These are phyloP conservation scores for Penicillium griseofulvum DNA, from an alignment of 2,329 filamentous ascomycete genomes.

Conservation along the genomic window DNA sequence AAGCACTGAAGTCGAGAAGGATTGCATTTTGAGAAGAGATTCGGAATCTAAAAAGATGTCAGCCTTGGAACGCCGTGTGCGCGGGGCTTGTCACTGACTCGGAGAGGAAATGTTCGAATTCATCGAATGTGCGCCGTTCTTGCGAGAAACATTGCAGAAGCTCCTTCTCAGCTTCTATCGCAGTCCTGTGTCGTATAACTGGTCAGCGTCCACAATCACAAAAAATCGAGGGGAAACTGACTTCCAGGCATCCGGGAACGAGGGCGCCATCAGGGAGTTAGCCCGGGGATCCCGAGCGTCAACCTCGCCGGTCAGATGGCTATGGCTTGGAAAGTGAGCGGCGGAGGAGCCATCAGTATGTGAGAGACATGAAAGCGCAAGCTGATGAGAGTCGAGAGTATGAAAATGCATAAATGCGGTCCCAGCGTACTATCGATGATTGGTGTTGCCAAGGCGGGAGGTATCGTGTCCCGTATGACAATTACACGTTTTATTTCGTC, in stretches of 20 bases:
- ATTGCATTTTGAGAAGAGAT: constrained; percentile 69
- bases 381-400: constrained; percentile 7
- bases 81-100: constrained; percentile 31
- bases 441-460: constrained; percentile 13
- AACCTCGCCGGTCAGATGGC: constrained; percentile 57
- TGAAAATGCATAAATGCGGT: constrained; percentile 14
- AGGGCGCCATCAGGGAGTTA: constrained; percentile 43
- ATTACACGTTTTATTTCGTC: neutral
- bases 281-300: constrained; percentile 50
- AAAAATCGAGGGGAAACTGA: constrained; percentile 34
- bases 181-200: constrained; percentile 27
- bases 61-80: constrained; percentile 9
- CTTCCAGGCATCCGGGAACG: constrained; percentile 53
- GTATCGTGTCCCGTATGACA: constrained; percentile 2
- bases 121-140: constrained; percentile 49
- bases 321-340: constrained; percentile 51
- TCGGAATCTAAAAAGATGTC: constrained; percentile 57
- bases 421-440: neutral
- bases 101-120: constrained; percentile 48
- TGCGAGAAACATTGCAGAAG: constrained; percentile 50
- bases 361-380: constrained; percentile 1
- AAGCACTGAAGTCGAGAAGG: constrained; percentile 59
- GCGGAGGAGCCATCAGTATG: constrained; percentile 55
- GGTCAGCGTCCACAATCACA: constrained; percentile 17
- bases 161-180: constrained; percentile 49